These are phyloP conservation scores for Curvularia hawaiiensis DNA, from an alignment of 2,329 filamentous ascomycete genomes.

Conservation along the genomic window DNA sequence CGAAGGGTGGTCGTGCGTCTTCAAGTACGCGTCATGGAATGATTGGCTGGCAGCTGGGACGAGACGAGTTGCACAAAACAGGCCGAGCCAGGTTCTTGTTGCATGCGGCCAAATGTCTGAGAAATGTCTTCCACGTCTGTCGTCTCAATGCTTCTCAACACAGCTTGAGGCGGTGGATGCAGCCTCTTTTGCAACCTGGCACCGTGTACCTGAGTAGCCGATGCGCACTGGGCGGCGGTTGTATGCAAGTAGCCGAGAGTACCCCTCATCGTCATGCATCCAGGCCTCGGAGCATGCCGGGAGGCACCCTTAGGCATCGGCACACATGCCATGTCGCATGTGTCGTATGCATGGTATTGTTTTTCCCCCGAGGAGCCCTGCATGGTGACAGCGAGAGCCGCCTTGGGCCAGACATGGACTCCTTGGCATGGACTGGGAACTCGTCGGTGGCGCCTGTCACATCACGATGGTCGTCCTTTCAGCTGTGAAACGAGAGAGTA, in stretches of 20 bases:
- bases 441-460: not conserved
- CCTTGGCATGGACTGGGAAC: not conserved
- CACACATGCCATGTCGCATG: constrained; percentile 3
- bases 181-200: not conserved
- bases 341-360: not conserved
- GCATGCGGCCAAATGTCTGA: not conserved
- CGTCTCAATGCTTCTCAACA: not conserved
- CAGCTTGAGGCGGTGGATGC: not conserved
- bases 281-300: constrained; percentile 10
- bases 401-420: not conserved
- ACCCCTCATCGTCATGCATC: constrained; percentile 13
- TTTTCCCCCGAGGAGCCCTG: not conserved
- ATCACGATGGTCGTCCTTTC: not conserved
- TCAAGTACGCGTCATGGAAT: constrained; percentile 15
- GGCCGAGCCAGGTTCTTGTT: not conserved
- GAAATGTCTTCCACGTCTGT: not conserved
- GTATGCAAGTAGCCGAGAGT: constrained; percentile 23
- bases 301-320: not conserved
- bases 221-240: constrained; percentile 14
- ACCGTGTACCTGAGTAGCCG: constrained; percentile 16
- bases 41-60: not conserved
- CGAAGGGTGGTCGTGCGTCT: not conserved
- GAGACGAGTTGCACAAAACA: not conserved
- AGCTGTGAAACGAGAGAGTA: not conserved
- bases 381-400: not conserved